Evolutionary conservation across 1,284 basidiomycete genomes (phyloP).

Genomic region (Volvariella volvacea): DNA sequence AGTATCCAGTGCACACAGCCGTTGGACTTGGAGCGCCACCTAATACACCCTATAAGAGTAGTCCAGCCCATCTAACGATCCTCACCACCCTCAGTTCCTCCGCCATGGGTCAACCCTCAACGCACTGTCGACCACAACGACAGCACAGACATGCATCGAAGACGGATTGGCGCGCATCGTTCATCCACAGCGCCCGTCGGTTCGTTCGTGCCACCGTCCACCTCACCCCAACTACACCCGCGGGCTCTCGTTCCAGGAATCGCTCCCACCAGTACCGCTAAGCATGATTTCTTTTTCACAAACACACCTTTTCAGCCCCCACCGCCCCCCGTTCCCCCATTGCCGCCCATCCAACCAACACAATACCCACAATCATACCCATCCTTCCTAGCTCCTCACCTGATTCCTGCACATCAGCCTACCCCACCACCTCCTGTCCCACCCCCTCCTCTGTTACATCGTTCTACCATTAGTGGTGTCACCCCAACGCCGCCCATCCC

Average conservation of each 20-base stretch:
- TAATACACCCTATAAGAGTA: too few species aligned
- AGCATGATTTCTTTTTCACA: conserved; percentile 14
- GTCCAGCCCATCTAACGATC: too few species aligned
- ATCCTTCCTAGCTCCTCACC: not conserved
- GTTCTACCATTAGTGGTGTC: conserved; percentile 12
- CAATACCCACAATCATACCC: not conserved
- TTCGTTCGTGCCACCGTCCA: conserved; percentile 3
- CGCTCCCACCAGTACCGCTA: conserved; percentile 9
- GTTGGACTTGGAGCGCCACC: too few species aligned
- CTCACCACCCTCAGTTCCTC: not conserved
- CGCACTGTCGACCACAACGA: conserved; percentile 6
- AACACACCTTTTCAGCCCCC: conserved; percentile 6
- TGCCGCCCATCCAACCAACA: conserved; percentile 11
- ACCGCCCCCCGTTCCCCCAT: conserved; percentile 8
- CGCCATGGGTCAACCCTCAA: conserved; percentile 9
- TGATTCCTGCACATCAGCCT: conserved; percentile 1
- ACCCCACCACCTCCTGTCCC: conserved; percentile 9
- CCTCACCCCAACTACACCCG: conserved; percentile 12
- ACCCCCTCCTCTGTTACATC: conserved; percentile 10
- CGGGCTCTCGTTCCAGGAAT: conserved; percentile 15
- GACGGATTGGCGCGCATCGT: conserved; percentile 6
- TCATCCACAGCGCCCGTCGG: conserved; percentile 13
- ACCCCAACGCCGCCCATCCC: conserved; percentile 12
- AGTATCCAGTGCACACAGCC: too few species aligned
- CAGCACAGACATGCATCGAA: conserved; percentile 2